These are phyloP conservation scores for Pseudopediastrum boryanum DNA, from an alignment of 139 green algal genomes.

Conservation along the genomic window DNA sequence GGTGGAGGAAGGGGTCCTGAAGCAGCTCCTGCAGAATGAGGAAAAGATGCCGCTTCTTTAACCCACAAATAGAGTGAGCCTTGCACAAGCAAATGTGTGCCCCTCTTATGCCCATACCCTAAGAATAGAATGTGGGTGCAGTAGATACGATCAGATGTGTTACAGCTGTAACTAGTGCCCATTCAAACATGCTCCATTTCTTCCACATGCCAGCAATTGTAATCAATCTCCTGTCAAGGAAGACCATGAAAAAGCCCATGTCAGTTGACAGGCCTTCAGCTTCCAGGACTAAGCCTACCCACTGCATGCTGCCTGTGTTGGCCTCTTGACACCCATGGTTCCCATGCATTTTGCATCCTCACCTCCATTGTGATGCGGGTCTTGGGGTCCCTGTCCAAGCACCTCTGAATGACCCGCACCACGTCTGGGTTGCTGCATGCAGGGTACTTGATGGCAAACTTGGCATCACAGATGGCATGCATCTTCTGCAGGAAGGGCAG, in stretches of 20 bases:
- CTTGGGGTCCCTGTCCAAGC: slow-evolving; percentile 85
- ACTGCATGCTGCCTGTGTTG: neutral
- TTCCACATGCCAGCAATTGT: too few species aligned
- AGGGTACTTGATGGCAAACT: slow-evolving; percentile 49
- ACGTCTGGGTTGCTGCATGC: slow-evolving; percentile 40
- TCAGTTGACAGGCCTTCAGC: too few species aligned
- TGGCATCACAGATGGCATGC: slow-evolving; percentile 86
- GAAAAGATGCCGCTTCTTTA: neutral
- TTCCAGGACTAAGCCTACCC: too few species aligned
- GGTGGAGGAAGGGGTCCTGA: slow-evolving; percentile 86
- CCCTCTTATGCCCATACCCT: too few species aligned
- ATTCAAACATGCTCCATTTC: too few species aligned
- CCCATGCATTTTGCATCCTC: neutral
- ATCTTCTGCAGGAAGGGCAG: slow-evolving; percentile 95
- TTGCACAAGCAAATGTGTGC: too few species aligned
- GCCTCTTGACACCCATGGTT: neutral
- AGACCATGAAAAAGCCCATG: too few species aligned
- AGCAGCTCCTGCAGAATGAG: slow-evolving; percentile 75
- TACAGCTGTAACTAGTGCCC: too few species aligned
- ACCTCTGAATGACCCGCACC: slow-evolving; percentile 79
- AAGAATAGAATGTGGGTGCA: too few species aligned
- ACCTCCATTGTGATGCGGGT: slow-evolving; percentile 85
- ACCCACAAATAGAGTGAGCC: too few species aligned
- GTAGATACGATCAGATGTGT: too few species aligned
- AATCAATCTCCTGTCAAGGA: too few species aligned